These are phyloP conservation scores for Phytopythium vexans DNA, from an alignment of 352 stramenopile genomes.

Conservation along the genomic window DNA sequence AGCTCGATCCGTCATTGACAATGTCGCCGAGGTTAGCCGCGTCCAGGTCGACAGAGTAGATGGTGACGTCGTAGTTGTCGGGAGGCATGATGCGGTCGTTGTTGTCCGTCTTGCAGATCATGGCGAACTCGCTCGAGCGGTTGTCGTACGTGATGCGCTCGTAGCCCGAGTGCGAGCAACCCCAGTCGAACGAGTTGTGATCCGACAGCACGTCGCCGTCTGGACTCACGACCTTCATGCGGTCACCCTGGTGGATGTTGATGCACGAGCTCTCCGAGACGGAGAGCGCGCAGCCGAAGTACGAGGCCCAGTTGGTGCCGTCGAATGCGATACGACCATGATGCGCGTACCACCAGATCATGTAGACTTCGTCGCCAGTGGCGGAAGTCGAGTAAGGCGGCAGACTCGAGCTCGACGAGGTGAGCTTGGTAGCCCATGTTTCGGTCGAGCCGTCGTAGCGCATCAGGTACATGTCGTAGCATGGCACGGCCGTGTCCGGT, in stretches of 20 bases:
- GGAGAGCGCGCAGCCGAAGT: constrained; percentile 51
- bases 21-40: constrained; percentile 52
- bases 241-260: constrained; percentile 69
- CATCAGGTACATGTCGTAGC: constrained; percentile 64
- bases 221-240: constrained; percentile 59
- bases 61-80: constrained; percentile 41
- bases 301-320: constrained; percentile 58
- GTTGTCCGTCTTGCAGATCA: constrained; percentile 67
- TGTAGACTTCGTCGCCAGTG: constrained; percentile 46
- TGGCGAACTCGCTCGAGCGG: constrained; percentile 36
- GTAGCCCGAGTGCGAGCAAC: constrained; percentile 59
- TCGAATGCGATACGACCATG: constrained; percentile 58
- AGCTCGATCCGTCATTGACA: constrained; percentile 22
- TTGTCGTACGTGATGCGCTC: constrained; percentile 57
- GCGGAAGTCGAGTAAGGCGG: constrained; percentile 48
- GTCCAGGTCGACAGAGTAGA: constrained; percentile 51
- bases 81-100: constrained; percentile 71
- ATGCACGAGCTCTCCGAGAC: constrained; percentile 60
- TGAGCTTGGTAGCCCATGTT: constrained; percentile 55
- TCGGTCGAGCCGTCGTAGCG: constrained; percentile 48
- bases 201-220: constrained; percentile 36
- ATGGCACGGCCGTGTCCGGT: constrained; percentile 29
- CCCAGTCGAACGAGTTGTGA: constrained; percentile 48
- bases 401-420: constrained; percentile 40
- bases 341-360: constrained; percentile 74